A percentile compares a stretch with the other conserved stretches of the same genome.
phyloP scores from a whole-genome alignment of 495 filamentous ascomycete species.

The Penicillium verhagenii region DNA sequence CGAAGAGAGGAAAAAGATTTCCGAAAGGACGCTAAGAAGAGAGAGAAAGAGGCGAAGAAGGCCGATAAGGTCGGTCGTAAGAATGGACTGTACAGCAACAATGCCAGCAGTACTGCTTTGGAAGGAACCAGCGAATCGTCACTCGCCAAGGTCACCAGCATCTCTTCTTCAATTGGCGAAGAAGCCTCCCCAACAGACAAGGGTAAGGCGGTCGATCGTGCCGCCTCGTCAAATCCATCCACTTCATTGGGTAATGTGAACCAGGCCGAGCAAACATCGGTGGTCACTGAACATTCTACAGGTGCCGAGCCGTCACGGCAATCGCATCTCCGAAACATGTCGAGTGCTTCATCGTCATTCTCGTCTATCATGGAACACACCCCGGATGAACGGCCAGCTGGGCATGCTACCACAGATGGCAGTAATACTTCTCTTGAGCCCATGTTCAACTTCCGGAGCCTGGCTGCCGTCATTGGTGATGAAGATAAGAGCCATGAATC shows the following conservation, averaged over 20 bases:
- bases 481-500: conserved; percentile 53
- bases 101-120: conserved; percentile 42
- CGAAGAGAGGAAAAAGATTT: conserved; percentile 78
- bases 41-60: conserved; percentile 81
- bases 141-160: conserved; percentile 33
- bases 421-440: conserved; percentile 63
- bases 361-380: conserved; percentile 70
- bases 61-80: conserved; percentile 65
- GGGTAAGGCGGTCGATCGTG: conserved; percentile 78
- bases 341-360: conserved; percentile 76
- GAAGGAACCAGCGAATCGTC: conserved; percentile 26
- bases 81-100: conserved; percentile 48
- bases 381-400: conserved; percentile 47
- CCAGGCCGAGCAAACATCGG: conserved; percentile 12
- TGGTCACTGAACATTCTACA: conserved; percentile 19
- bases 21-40: conserved; percentile 76
- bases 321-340: conserved; percentile 75
- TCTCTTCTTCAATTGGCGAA: conserved; percentile 40
- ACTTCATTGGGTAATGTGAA: conserved; percentile 6
- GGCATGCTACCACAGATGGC: conserved; percentile 39
- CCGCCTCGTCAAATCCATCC: conserved; percentile 10
- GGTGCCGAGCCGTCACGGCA: conserved; percentile 46
- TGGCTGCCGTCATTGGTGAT: conserved; percentile 79
- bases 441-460: conserved; percentile 88
- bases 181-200: conserved; percentile 53